These are phyloP conservation scores for Ligustrum vulgare DNA, from an alignment of 257 asterid genomes.

Conservation along the genomic window DNA sequence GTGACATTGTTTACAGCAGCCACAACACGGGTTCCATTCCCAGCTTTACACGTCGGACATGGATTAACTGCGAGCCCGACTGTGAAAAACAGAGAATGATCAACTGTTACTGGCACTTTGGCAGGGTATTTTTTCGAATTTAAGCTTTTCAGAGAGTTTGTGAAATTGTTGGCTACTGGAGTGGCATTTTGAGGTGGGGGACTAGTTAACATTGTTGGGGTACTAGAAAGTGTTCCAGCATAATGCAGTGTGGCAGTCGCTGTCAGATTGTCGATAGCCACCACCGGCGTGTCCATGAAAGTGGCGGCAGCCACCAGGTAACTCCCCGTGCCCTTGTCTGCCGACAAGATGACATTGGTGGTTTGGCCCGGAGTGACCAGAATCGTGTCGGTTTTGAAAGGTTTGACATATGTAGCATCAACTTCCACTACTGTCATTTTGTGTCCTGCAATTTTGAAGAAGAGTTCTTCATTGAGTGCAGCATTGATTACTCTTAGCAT, in stretches of 20 bases:
- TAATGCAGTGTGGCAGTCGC: slow-evolving; percentile 88
- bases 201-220: slow-evolving; percentile 42
- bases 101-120: slow-evolving; percentile 55
- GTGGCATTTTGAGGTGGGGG: slow-evolving; percentile 74
- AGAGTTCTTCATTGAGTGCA: slow-evolving; percentile 90
- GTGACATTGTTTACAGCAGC: slow-evolving; percentile 77
- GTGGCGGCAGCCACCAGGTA: slow-evolving; percentile 79
- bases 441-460: slow-evolving; percentile 90
- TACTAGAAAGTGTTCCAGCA: slow-evolving; percentile 48
- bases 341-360: slow-evolving; percentile 63
- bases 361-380: slow-evolving; percentile 86
- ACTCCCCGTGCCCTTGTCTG: slow-evolving; percentile 54
- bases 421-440: slow-evolving; percentile 80
- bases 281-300: slow-evolving; percentile 64
- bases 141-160: slow-evolving; percentile 56
- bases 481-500: slow-evolving; percentile 84
- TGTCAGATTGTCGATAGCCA: slow-evolving; percentile 73
- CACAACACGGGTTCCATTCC: slow-evolving; percentile 68
- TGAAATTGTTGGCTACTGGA: slow-evolving; percentile 61
- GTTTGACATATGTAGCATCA: slow-evolving; percentile 86
- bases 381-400: slow-evolving; percentile 75
- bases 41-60: slow-evolving; percentile 70
- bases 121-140: slow-evolving; percentile 73
- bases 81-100: slow-evolving; percentile 64
- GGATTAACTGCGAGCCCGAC: slow-evolving; percentile 77